Evolutionary conservation across 495 filamentous ascomycete species (phyloP).

Genomic region (Thermothielavioides terrestris): DNA sequence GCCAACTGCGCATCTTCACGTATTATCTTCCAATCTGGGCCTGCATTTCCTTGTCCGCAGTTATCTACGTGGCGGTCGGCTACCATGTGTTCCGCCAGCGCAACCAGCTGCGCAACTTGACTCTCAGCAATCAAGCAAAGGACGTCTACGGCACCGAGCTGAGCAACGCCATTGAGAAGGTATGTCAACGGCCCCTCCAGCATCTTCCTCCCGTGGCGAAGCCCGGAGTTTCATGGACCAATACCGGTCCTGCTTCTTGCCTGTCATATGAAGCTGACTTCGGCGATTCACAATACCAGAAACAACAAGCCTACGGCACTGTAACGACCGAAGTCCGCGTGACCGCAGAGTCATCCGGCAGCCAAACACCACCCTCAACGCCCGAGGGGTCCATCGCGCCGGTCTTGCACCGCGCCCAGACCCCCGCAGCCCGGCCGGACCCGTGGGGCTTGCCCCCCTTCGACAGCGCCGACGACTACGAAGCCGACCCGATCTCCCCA

Average conservation of each 20-base stretch:
- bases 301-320: conserved; percentile 19
- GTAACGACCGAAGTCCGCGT: conserved; percentile 32
- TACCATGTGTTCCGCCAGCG: conserved; percentile 56
- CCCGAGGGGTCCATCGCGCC: conserved; percentile 9
- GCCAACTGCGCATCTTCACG: conserved; percentile 60
- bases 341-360: conserved; percentile 19
- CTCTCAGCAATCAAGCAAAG: conserved; percentile 29
- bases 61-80: conserved; percentile 67
- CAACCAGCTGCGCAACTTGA: conserved; percentile 45
- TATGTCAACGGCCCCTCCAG: too few relatives aligned
- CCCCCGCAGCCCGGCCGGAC: conserved; percentile 1
- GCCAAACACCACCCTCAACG: conserved; percentile 6
- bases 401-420: conserved; percentile 1
- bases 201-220: too few relatives aligned
- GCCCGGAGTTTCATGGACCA: too few relatives aligned
- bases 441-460: conserved; percentile 13
- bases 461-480: conserved; percentile 7
- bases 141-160: conserved; percentile 17
- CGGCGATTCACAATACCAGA: not conserved
- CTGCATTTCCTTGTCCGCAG: conserved; percentile 57
- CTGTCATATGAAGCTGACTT: not conserved
- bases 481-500: conserved; percentile 1
- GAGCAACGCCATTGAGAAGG: conserved; percentile 36
- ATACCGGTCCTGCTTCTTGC: too few relatives aligned
- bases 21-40: conserved; percentile 86